A percentile compares a stretch with the other conserved stretches of the same genome.
Conservation (phyloP, 1,284 basidiomycete species). For the Ustilago vetiveriae region DNA sequence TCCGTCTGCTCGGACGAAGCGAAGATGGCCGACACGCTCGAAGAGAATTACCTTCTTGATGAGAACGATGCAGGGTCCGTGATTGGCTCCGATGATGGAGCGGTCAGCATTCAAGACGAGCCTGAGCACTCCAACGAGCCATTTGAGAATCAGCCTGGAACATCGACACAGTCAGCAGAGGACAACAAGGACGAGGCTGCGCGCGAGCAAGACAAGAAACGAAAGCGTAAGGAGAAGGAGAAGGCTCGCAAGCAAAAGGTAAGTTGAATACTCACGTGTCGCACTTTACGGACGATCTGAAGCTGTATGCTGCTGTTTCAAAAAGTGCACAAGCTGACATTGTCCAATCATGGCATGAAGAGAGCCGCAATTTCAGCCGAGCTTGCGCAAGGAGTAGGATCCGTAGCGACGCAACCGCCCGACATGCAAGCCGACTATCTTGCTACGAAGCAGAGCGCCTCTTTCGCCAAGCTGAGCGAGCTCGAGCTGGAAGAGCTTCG, state of each 20-base stretch:
- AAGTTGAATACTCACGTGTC: conserved; percentile 10
- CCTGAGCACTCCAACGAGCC: conserved; percentile 13
- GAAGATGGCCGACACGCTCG: conserved; percentile 57
- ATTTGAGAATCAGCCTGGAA: not conserved
- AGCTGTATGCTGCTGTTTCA: too few relatives aligned
- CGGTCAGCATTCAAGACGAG: conserved; percentile 36
- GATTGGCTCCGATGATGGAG: conserved; percentile 37
- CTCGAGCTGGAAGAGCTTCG: conserved; percentile 59
- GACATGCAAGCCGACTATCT: conserved; percentile 63
- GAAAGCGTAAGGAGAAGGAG: conserved; percentile 54
- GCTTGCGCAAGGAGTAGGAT: conserved; percentile 33
- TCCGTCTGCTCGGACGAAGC: too few relatives aligned
- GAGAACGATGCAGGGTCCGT: conserved; percentile 40
- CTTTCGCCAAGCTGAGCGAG: conserved; percentile 54
- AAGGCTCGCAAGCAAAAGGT: conserved; percentile 55
- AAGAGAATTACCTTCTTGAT: conserved; percentile 57
- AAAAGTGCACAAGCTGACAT: not conserved
- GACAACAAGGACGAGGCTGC: conserved; percentile 39
- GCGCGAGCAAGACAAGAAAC: conserved; percentile 51
- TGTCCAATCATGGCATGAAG: conserved; percentile 9
- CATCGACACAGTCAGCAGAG: not conserved
- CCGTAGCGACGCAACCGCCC: conserved; percentile 44
- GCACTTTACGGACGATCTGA: too few relatives aligned
- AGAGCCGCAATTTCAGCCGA: conserved; percentile 46
- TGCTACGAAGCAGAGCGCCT: conserved; percentile 38